Percentiles rank a stretch among this genome's conserved stretches.
Evolutionary conservation across 805 yeast genomes (phyloP).

Genomic region (Metschnikowia shivogae): DNA sequence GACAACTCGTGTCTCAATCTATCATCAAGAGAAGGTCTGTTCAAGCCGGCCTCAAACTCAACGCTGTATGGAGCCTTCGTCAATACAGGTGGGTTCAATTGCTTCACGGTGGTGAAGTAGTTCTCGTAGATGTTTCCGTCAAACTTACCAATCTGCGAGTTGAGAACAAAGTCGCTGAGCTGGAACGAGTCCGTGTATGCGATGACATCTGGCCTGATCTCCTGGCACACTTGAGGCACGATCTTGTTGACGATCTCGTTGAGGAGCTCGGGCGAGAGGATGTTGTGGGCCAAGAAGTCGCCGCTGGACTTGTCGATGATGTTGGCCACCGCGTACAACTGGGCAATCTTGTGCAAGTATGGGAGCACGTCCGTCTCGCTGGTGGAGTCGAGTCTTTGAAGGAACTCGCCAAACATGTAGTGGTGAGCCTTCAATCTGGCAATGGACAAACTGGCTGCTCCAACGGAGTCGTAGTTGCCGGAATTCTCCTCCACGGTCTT

Average conservation of each 20-base stretch:
- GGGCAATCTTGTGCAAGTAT: slow-evolving; percentile 15
- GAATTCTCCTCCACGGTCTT: slow-evolving; percentile 15
- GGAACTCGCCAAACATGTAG: slow-evolving; percentile 16
- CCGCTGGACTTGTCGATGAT: slow-evolving; percentile 19
- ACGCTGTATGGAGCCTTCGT: slow-evolving; percentile 20
- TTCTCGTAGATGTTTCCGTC: slow-evolving; percentile 21
- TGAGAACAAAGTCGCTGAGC: slow-evolving; percentile 16
- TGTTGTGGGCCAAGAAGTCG: slow-evolving; percentile 16
- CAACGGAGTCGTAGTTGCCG: slow-evolving; percentile 18
- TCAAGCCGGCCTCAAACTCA: slow-evolving; percentile 17
- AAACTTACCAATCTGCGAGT: slow-evolving; percentile 18
- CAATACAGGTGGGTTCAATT: slow-evolving; percentile 16
- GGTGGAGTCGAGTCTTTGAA: slow-evolving; percentile 10
- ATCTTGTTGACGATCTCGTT: slow-evolving; percentile 16
- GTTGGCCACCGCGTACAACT: slow-evolving; percentile 18
- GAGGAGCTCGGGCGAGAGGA: slow-evolving; percentile 13
- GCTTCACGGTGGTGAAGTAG: slow-evolving; percentile 18
- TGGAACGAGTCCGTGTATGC: slow-evolving; percentile 21
- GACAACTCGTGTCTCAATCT: slow-evolving; percentile 15
- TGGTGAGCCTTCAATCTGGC: slow-evolving; percentile 21
- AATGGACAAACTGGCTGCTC: slow-evolving; percentile 18
- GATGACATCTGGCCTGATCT: slow-evolving; percentile 17
- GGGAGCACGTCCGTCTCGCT: slow-evolving; percentile 12
- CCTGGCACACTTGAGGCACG: slow-evolving; percentile 15
- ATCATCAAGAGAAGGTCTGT: slow-evolving; percentile 13